Evolutionary conservation across 2,329 filamentous ascomycete species (phyloP), one percentile per base, ranked within the genome.

Genomic region (Fusarium anguioides): DNA sequence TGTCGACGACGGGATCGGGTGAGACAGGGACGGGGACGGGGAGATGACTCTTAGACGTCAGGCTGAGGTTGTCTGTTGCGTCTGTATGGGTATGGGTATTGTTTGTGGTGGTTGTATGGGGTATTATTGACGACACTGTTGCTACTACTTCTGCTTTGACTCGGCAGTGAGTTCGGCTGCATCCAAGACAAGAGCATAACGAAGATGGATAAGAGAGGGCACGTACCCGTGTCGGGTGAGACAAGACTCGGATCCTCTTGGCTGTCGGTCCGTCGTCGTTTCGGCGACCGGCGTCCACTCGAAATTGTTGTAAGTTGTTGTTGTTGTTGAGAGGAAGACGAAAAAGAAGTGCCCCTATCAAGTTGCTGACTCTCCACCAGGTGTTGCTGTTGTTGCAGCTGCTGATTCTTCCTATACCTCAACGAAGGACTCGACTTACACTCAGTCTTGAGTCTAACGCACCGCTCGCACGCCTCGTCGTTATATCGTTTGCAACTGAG

Each of bases 341-440:
- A n/a, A 18, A 46, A 55, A 51, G 52, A 35, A 15, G 10, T 58
- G 44, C 15, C 56, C 23, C 42, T 23, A 14, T 42, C 24, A 42
- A 49, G 46, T 40, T 31, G 61, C 17, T 64, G 68, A 27, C 44
- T 55, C 10, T 71, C 58, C 12, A 10, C 46, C 29, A 52, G 29
- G 8, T 33, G 55, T 18, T 66, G 66, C 21, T 66, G 66, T 12
- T 66, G 66, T 18, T 66, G 66, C 14, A 70, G 65, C n/a, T 73
- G 75, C 6, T 75, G 72, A 26, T 77, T 74, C 69, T 78, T 80
- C 69, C 74, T 75, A 70, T 79, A 77, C 10, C 76, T 72, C 37
- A 80, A 67, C 8, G 81, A 83, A 4, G 79, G 80, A 60, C 81
- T 83, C 26, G 77, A 82, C 60, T 77, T 82, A 76, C 81, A 83